Base-by-base conservation (phyloP, 2,329 filamentous ascomycete species). In the Tolypocladium cylindrosporum region DNA sequence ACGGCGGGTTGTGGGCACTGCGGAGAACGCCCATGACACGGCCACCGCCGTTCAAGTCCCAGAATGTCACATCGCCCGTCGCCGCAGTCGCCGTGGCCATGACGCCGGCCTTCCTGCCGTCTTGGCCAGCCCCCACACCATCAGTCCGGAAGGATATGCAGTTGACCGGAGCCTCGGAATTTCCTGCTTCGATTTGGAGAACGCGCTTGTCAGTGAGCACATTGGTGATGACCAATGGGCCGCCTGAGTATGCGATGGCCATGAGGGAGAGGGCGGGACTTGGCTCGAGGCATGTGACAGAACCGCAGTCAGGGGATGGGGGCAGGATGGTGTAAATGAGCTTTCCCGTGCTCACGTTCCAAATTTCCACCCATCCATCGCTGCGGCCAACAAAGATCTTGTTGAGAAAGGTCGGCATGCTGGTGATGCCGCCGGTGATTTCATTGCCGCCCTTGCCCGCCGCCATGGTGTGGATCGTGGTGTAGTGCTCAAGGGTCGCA, bases 401-500 rank as follows among this genome's bases (percentile, higher is more conserved):
- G 79, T 99, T 99, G 60, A 99, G 74, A 72, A 91, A 96, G 0
- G 94, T 97, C 1, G 93, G 92, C 87, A 97, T 91, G 66, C 84
- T 95, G 69, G 86, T 88, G 64, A 96, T 81, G 55, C 87, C 85
- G 31, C 89, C 89, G 0, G 89, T 91, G 58, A 97, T 84, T 63
- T 86, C 77, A 64, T 85, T 87, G 57, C 83, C 82, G 24, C 80
- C 80, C 39, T 83, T 77, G 61, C 75, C 76, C 1, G 79, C 75
- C 1, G 81, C 76, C 60, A 82, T 79, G 5, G 82, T 83, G 56
- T 82, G 80, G 21, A 97, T 79, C 0, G 90, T 92, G 0, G 93
- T 96, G 73, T 97, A 96, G 71, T 97, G 90, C 71, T 97, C 91
- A 39, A 89, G 80, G 1, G 85, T 91, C 14, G 81, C 75, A 52